Percentiles rank a stretch among this genome's conserved stretches.
These are phyloP conservation scores for Mycena crocata DNA, from an alignment of 768 basidiomycete genomes.

Conservation along the genomic window DNA sequence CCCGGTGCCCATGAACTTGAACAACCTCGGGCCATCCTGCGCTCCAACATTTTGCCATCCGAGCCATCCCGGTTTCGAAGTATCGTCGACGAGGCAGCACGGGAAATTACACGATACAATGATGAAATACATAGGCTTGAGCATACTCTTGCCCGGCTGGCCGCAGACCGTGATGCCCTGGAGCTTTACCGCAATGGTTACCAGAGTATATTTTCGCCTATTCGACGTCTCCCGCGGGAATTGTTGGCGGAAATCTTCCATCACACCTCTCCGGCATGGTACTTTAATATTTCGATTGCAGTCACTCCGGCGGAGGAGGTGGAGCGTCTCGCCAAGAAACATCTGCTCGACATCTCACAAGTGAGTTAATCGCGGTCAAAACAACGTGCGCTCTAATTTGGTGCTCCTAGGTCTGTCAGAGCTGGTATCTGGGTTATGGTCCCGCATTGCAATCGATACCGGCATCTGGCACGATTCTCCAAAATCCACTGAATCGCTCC, in stretches of 20 bases:
- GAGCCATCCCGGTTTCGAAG: not conserved
- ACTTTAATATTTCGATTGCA: not conserved
- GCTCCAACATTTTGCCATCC: conserved; percentile 2
- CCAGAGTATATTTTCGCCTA: conserved; percentile 8
- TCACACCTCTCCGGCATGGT: not conserved
- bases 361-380: not conserved
- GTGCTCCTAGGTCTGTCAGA: not conserved
- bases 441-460: not conserved
- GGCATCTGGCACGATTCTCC: not conserved
- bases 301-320: not conserved
- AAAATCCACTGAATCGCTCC: not conserved
- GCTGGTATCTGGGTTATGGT: conserved; percentile 12
- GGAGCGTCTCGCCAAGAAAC: not conserved
- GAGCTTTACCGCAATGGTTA: not conserved
- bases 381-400: not conserved
- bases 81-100: not conserved
- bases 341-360: not conserved
- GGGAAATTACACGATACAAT: not conserved
- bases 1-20: not conserved
- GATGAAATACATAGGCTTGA: not conserved
- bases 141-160: not conserved
- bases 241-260: conserved; percentile 17
- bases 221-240: conserved; percentile 8
- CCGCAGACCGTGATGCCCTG: not conserved
- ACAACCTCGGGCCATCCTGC: not conserved